A percentile compares a stretch with the other conserved stretches of the same genome.
These are phyloP conservation scores for Calonectria montana DNA, from an alignment of 2,329 filamentous ascomycete species.

Conservation along the genomic window DNA sequence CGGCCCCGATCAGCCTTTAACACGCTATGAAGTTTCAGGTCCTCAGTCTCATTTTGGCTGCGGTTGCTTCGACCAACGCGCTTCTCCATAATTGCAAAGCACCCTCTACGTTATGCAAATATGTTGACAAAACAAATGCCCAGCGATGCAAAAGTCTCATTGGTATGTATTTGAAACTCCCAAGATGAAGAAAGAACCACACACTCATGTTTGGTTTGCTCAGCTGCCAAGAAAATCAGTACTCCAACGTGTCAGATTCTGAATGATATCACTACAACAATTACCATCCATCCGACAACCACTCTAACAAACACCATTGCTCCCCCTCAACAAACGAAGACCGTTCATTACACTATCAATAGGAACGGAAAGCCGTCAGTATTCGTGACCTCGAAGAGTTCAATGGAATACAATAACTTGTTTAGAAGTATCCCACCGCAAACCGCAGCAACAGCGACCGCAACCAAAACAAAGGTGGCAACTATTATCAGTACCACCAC, in stretches of 20 bases:
- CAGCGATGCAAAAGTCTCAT: neutral
- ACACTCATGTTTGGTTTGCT: neutral
- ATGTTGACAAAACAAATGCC: neutral
- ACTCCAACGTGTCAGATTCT: neutral
- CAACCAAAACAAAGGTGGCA: neutral
- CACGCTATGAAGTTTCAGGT: neutral
- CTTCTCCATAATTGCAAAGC: neutral
- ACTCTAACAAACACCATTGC: neutral
- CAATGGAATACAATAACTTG: neutral
- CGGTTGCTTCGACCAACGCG: neutral
- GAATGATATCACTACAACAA: neutral
- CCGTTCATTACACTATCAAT: neutral
- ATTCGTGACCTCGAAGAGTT: neutral
- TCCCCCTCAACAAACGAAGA: neutral
- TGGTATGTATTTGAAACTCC: neutral
- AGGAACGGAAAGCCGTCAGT: neutral
- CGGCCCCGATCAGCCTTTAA: neutral
- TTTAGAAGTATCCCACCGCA: neutral
- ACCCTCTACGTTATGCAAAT: neutral
- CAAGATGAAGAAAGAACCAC: neutral
- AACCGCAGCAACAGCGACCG: neutral
- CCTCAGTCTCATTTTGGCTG: neutral
- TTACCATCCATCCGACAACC: neutral
- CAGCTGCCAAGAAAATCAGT: neutral
- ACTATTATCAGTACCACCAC: neutral